phyloP scores from a whole-genome alignment of 371 early-diverging fungal genomes.

The Parasitella parasitica region DNA sequence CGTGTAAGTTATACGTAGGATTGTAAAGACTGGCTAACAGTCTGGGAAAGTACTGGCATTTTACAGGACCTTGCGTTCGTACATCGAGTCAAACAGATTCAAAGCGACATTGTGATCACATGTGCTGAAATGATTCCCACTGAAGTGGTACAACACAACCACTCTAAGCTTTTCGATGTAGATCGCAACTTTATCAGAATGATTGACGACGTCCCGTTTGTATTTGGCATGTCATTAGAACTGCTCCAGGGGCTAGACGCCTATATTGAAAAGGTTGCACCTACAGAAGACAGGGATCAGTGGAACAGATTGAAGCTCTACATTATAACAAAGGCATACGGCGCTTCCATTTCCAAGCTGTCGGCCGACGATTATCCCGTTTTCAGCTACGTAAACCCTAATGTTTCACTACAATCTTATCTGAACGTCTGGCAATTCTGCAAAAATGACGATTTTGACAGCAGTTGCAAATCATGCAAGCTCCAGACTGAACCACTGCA shows the following conservation, averaged over 20 bases:
- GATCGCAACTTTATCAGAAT: neutral
- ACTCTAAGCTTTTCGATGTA: neutral
- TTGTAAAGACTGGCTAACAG: neutral
- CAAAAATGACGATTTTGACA: slow-evolving; percentile 4
- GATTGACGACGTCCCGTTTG: neutral
- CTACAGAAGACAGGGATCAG: neutral
- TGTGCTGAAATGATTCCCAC: slow-evolving; percentile 29
- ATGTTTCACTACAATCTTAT: slow-evolving; percentile 3
- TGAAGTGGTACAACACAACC: neutral
- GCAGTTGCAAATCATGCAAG: neutral
- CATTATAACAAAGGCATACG: neutral
- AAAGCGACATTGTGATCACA: slow-evolving; percentile 23
- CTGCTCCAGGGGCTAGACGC: slow-evolving; percentile 7
- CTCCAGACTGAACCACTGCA: slow-evolving; percentile 32
- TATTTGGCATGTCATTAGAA: slow-evolving; percentile 16
- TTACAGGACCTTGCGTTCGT: slow-evolving; percentile 41
- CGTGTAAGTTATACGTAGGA: no score
- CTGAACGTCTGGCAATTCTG: slow-evolving; percentile 12
- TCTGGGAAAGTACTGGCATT: slow-evolving; percentile 26
- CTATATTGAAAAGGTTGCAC: neutral
- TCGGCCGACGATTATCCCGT: neutral
- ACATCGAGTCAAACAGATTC: slow-evolving; percentile 34
- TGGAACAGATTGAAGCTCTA: neutral
- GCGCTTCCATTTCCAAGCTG: neutral
- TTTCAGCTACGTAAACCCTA: slow-evolving; percentile 5